Percentiles rank a stretch among this genome's conserved stretches.
Conservation (phyloP, 176 grass and related monocot genomes). For the Triticum turgidum region DNA sequence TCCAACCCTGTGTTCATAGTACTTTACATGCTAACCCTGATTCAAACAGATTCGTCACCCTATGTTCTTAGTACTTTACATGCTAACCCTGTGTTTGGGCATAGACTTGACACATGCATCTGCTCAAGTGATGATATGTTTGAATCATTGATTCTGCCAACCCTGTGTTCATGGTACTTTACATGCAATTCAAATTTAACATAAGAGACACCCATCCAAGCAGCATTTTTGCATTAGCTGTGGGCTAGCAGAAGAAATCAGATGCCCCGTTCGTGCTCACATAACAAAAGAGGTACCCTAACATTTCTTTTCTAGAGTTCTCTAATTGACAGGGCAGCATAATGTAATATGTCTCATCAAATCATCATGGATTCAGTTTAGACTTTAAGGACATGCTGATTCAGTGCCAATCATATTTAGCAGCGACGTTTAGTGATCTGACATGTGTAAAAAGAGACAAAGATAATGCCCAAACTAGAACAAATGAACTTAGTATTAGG, state of each 20-base stretch:
- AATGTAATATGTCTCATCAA: not conserved
- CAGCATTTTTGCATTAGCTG: not conserved
- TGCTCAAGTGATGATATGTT: not conserved
- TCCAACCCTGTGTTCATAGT: no score
- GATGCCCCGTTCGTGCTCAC: not conserved
- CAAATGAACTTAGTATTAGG: not conserved
- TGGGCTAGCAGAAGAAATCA: slow-evolving; percentile 3
- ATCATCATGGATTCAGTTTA: slow-evolving; percentile 1
- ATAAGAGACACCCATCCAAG: not conserved
- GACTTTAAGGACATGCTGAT: slow-evolving; percentile 11
- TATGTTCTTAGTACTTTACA: no score
- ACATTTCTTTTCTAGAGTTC: not conserved
- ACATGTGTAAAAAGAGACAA: not conserved
- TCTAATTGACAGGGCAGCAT: not conserved
- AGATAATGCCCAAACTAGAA: not conserved
- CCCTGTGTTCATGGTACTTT: not conserved
- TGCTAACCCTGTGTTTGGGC: no score
- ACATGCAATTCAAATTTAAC: slow-evolving; percentile 5
- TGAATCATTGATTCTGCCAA: not conserved
- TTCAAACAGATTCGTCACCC: no score
- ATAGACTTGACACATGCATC: not conserved
- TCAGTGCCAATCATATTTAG: not conserved
- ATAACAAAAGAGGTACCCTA: not conserved
- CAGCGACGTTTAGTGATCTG: not conserved
- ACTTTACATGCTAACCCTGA: no score